phyloP scores from a whole-genome alignment of 2,329 filamentous ascomycete species.

The Cercospora sp. region DNA sequence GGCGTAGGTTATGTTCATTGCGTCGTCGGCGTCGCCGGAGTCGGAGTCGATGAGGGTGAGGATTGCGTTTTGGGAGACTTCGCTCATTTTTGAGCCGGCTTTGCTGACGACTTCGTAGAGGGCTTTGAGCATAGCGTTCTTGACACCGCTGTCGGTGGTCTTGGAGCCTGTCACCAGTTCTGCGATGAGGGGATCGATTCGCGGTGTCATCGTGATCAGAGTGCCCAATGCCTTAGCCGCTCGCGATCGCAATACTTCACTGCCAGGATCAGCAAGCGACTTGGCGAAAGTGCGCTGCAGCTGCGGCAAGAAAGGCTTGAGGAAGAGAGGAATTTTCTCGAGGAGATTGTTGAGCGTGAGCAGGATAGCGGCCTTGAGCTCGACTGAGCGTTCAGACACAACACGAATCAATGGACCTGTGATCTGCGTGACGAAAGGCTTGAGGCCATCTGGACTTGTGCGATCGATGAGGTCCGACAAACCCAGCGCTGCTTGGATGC shows the following conservation, averaged over 20 bases:
- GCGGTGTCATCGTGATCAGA: constrained; percentile 89
- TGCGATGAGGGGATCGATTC: constrained; percentile 88
- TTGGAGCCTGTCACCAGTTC: constrained; percentile 96
- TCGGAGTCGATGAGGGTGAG: constrained; percentile 86
- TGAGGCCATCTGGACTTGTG: constrained; percentile 81
- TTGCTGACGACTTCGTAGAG: constrained; percentile 95
- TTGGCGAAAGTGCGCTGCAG: constrained; percentile 96
- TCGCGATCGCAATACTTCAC: constrained; percentile 79
- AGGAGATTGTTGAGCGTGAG: constrained; percentile 91
- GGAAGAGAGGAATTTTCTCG: constrained; percentile 91
- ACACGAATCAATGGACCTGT: constrained; percentile 97
- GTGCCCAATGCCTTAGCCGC: constrained; percentile 94
- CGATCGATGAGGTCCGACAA: constrained; percentile 96
- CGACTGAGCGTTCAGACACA: constrained; percentile 91
- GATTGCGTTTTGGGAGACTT: constrained; percentile 81
- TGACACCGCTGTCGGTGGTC: constrained; percentile 82
- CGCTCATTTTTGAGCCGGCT: constrained; percentile 91
- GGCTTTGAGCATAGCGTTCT: constrained; percentile 94
- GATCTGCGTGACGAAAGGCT: constrained; percentile 95
- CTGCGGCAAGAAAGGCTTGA: constrained; percentile 96
- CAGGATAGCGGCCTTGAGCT: constrained; percentile 93
- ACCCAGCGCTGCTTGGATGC: constrained; percentile 85
- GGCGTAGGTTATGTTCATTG: constrained; percentile 86
- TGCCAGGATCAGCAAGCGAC: constrained; percentile 87
- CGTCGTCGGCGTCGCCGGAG: constrained; percentile 65